Evolutionary conservation across 2,329 filamentous ascomycete species (phyloP).

Genomic region (Corinectria fuckeliana): DNA sequence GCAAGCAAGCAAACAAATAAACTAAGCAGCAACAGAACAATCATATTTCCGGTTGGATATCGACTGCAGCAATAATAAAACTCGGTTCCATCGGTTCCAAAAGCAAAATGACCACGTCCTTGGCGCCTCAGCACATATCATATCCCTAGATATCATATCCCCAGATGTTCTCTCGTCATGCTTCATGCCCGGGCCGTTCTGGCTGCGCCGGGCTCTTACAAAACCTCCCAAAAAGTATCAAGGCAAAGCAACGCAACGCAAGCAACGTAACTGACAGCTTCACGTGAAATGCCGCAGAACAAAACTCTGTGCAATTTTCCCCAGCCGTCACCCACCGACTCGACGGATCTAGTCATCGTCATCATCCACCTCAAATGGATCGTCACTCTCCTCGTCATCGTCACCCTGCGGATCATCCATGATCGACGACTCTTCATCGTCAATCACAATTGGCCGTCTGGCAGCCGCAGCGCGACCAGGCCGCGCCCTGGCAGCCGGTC

Average conservation of each 20-base stretch:
- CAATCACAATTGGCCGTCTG: constrained; percentile 44
- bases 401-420: constrained; percentile 38
- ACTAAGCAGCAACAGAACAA: background rate
- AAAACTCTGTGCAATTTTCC: background rate
- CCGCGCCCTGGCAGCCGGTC: constrained; percentile 49
- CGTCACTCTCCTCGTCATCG: constrained; percentile 50
- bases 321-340: background rate
- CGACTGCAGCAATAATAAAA: constrained; percentile 9
- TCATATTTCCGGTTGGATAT: constrained; percentile 13
- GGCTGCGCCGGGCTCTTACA: background rate
- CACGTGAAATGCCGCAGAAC: background rate
- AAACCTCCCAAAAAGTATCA: background rate
- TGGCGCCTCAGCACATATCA: constrained; percentile 15
- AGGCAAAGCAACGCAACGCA: background rate
- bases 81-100: background rate
- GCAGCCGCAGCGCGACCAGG: constrained; percentile 56
- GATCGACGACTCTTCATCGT: constrained; percentile 47
- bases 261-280: background rate
- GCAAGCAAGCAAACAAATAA: background rate
- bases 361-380: constrained; percentile 56
- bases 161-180: constrained; percentile 4
- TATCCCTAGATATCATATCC: no score
- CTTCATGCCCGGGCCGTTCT: background rate
- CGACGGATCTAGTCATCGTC: constrained; percentile 41
- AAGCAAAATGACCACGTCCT: constrained; percentile 8